These are phyloP conservation scores for Cordyceps militaris DNA, from an alignment of 2,329 filamentous ascomycete genomes.

Conservation along the genomic window DNA sequence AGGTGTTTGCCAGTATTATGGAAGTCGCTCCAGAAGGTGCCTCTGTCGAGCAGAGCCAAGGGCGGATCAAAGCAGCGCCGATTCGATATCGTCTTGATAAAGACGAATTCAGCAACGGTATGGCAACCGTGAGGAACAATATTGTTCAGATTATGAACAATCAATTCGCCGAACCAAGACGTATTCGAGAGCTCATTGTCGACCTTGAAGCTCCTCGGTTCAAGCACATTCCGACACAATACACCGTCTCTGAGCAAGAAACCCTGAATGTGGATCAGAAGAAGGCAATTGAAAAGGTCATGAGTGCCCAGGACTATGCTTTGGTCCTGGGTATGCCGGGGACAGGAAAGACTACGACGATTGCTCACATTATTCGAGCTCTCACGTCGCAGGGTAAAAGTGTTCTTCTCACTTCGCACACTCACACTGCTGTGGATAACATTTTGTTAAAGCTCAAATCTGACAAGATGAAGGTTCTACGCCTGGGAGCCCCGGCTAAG, in stretches of 20 bases:
- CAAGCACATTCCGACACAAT: slow-evolving; percentile 56
- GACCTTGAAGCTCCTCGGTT: slow-evolving; percentile 70
- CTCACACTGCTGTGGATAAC: slow-evolving; percentile 96
- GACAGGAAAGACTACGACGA: slow-evolving; percentile 96
- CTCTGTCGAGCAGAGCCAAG: slow-evolving; percentile 42
- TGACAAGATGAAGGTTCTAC: slow-evolving; percentile 69
- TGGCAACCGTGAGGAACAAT: slow-evolving; percentile 92
- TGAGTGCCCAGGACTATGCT: slow-evolving; percentile 91
- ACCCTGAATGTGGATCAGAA: slow-evolving; percentile 82
- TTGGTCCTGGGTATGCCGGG: slow-evolving; percentile 98
- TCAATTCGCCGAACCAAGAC: slow-evolving; percentile 59
- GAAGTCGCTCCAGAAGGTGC: slow-evolving; percentile 58
- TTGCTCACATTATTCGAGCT: slow-evolving; percentile 91
- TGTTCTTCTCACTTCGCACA: slow-evolving; percentile 89
- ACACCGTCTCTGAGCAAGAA: slow-evolving; percentile 53
- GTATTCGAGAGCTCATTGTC: slow-evolving; percentile 74
- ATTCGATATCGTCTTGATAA: slow-evolving; percentile 84
- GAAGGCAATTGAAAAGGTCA: slow-evolving; percentile 84
- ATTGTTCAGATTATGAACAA: slow-evolving; percentile 87
- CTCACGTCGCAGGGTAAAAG: slow-evolving; percentile 85
- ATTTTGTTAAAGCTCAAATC: slow-evolving; percentile 86
- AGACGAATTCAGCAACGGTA: slow-evolving; percentile 96
- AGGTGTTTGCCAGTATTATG: slow-evolving; percentile 88
- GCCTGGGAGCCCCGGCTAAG: slow-evolving; percentile 79
- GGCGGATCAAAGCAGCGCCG: slow-evolving; percentile 45